Evolutionary conservation across 352 stramenopile genomes (phyloP).

Genomic region (Phytophthora pini): DNA sequence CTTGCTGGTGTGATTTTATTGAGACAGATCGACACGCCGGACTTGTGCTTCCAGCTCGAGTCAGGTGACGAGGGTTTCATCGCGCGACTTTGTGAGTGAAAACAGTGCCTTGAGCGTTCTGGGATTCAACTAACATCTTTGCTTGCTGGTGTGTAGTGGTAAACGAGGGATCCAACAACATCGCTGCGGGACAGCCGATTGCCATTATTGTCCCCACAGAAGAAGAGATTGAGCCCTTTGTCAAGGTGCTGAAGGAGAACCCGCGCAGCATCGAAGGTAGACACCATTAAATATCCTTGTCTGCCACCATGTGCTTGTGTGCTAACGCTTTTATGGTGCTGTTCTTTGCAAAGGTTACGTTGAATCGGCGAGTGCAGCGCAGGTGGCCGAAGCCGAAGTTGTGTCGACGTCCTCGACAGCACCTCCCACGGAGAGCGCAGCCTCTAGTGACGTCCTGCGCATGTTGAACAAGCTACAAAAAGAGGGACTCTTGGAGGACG

Average conservation of each 20-base stretch:
- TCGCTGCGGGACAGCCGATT: slow-evolving; percentile 73
- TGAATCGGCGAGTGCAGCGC: slow-evolving; percentile 23
- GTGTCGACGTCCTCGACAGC: slow-evolving; percentile 6
- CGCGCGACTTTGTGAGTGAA: slow-evolving; percentile 68
- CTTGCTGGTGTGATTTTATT: background rate
- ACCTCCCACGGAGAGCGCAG: slow-evolving; percentile 41
- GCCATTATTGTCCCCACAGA: slow-evolving; percentile 78
- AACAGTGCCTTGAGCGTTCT: background rate
- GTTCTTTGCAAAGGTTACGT: slow-evolving; percentile 39
- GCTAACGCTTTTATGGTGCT: background rate
- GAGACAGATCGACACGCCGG: slow-evolving; percentile 82
- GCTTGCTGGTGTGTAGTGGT: slow-evolving; percentile 53
- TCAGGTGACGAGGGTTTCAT: slow-evolving; percentile 83
- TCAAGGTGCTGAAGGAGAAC: slow-evolving; percentile 57
- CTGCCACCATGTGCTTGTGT: background rate
- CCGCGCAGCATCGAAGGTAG: slow-evolving; percentile 73
- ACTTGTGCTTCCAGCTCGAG: slow-evolving; percentile 83
- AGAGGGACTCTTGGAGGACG: slow-evolving; percentile 72
- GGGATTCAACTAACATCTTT: slow-evolving; percentile 11
- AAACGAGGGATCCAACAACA: slow-evolving; percentile 53
- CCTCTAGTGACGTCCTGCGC: slow-evolving; percentile 73
- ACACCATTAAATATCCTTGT: background rate
- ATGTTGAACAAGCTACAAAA: slow-evolving; percentile 84
- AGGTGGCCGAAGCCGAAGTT: slow-evolving; percentile 26
- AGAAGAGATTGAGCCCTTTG: slow-evolving; percentile 69